Conservation (phyloP, 768 basidiomycete genomes). For the Suillus ampliporus region DNA sequence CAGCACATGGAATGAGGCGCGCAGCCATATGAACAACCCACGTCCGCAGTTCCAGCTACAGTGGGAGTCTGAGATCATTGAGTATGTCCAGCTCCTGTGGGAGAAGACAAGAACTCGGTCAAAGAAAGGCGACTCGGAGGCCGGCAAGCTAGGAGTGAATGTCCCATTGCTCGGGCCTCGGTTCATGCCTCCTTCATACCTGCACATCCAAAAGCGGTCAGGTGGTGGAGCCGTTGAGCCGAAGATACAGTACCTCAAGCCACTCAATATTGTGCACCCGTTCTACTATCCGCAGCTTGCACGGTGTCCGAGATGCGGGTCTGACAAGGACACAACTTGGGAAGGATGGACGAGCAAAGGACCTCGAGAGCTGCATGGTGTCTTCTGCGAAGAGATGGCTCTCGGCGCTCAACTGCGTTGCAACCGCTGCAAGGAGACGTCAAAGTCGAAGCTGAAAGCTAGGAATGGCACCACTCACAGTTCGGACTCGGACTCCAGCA, state of each 20-base stretch:
- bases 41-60: conserved; percentile 20
- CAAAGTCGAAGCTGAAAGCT: neutral
- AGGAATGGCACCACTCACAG: too few relatives aligned
- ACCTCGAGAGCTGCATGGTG: conserved; percentile 6
- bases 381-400: conserved; percentile 8
- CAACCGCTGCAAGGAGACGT: neutral
- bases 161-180: conserved; percentile 28
- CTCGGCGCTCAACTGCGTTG: neutral
- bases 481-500: too few relatives aligned
- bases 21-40: conserved; percentile 5
- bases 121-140: conserved; percentile 9
- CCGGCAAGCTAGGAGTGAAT: neutral
- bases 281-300: conserved; percentile 17
- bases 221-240: conserved; percentile 12
- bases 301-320: too few relatives aligned
- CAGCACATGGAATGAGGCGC: conserved; percentile 2
- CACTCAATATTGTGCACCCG: conserved; percentile 17
- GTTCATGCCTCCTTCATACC: conserved; percentile 25
- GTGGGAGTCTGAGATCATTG: conserved; percentile 27
- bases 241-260: conserved; percentile 20
- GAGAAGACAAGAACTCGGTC: conserved; percentile 11
- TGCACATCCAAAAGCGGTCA: conserved; percentile 17
- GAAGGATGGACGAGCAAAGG: conserved; percentile 14
- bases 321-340: neutral
- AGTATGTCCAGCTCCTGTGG: conserved; percentile 26